A percentile compares a stretch with the other conserved stretches of the same genome.
These are phyloP conservation scores for Eucalyptus microcorys DNA, from an alignment of 345 rosid species.

Conservation along the genomic window DNA sequence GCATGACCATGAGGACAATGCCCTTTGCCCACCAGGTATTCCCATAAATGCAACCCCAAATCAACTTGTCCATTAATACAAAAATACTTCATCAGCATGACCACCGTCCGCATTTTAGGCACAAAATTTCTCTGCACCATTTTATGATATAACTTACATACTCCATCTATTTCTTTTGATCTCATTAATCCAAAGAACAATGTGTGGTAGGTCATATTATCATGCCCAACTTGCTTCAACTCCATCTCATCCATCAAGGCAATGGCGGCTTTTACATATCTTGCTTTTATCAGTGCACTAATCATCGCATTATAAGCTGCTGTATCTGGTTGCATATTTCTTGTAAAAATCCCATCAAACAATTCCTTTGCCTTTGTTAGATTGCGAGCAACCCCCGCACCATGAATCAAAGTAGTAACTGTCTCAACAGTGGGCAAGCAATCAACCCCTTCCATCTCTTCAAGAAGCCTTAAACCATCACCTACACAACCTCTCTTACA, in stretches of 20 bases:
- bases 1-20: constrained; percentile 80
- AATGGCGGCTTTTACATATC: constrained; percentile 44
- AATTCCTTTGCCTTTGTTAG: constrained; percentile 46
- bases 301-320: constrained; percentile 82
- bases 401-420: constrained; percentile 79
- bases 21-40: constrained; percentile 50
- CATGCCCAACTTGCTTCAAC: constrained; percentile 33
- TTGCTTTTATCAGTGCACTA: constrained; percentile 31
- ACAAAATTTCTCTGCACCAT: constrained; percentile 48
- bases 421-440: constrained; percentile 39
- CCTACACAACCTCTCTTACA: constrained; percentile 67
- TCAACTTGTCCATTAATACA: constrained; percentile 41
- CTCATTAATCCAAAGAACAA: constrained; percentile 64
- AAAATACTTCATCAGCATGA: constrained; percentile 78
- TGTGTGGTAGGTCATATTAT: constrained; percentile 54
- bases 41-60: constrained; percentile 56
- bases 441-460: constrained; percentile 48
- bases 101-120: constrained; percentile 58
- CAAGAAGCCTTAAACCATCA: constrained; percentile 63
- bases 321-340: constrained; percentile 40
- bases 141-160: constrained; percentile 30
- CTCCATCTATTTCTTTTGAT: constrained; percentile 35
- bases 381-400: constrained; percentile 64
- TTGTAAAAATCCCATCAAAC: constrained; percentile 50
- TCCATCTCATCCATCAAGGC: constrained; percentile 70